Conservation (phyloP, 2,329 filamentous ascomycete genomes). For the Cryphonectria naterciae region DNA sequence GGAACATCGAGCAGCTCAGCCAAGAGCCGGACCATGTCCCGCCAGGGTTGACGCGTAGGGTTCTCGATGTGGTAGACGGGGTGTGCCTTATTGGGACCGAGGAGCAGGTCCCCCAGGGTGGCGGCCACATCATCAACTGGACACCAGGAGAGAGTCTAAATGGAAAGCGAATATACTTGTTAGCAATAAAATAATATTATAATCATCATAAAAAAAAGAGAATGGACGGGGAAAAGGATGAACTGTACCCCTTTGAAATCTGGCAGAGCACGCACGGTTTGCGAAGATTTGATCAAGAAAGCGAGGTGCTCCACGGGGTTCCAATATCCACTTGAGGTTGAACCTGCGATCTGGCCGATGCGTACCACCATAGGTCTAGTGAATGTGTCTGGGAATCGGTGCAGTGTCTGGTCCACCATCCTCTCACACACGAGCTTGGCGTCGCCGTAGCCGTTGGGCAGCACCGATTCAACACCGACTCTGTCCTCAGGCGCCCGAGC, state of each 20-base stretch:
- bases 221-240: background rate
- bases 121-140: constrained; percentile 46
- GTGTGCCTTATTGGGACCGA: constrained; percentile 19
- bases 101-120: constrained; percentile 35
- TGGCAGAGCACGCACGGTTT: constrained; percentile 48
- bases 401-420: constrained; percentile 53
- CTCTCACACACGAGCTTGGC: constrained; percentile 56
- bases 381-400: constrained; percentile 45
- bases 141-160: constrained; percentile 44
- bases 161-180: background rate
- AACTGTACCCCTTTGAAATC: constrained; percentile 40
- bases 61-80: constrained; percentile 19
- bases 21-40: background rate
- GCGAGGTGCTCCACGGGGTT: constrained; percentile 55
- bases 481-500: constrained; percentile 48
- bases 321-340: constrained; percentile 54
- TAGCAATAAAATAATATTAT: too few relatives aligned
- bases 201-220: background rate
- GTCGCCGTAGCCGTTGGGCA: constrained; percentile 55
- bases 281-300: constrained; percentile 54
- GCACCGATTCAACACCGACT: constrained; percentile 43
- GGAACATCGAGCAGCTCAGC: constrained; percentile 32
- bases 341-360: constrained; percentile 58
- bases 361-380: constrained; percentile 46
- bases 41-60: constrained; percentile 7